These are phyloP conservation scores for Claviceps cyperi DNA, from an alignment of 2,329 filamentous ascomycete species.

Conservation along the genomic window DNA sequence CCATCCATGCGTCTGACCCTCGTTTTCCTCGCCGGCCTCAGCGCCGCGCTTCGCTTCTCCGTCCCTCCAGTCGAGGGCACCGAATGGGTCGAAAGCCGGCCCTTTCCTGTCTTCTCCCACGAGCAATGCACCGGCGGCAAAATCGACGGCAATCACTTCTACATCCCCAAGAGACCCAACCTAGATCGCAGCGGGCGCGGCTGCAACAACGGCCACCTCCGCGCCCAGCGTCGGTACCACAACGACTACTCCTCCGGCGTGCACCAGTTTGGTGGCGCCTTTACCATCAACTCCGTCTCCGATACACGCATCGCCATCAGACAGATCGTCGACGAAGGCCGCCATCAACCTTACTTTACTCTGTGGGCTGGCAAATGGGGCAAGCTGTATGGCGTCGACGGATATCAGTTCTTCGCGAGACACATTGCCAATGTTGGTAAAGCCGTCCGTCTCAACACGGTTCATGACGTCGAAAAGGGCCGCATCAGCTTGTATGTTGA, in stretches of 20 bases:
- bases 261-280: slow-evolving; percentile 12
- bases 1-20: not conserved
- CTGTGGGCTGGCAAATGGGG: slow-evolving; percentile 9
- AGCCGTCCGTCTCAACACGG: slow-evolving; percentile 12
- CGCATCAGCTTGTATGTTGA: slow-evolving; percentile 13
- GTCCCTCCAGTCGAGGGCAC: not conserved
- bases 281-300: slow-evolving; percentile 12
- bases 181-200: slow-evolving; percentile 9
- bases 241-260: slow-evolving; percentile 10
- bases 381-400: slow-evolving; percentile 11
- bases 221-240: slow-evolving; percentile 11
- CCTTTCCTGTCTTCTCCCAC: not conserved
- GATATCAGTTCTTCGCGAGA: slow-evolving; percentile 8
- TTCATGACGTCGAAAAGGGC: slow-evolving; percentile 9
- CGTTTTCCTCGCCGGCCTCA: not conserved
- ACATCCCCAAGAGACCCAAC: slow-evolving; percentile 9
- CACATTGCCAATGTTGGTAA: slow-evolving; percentile 9
- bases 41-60: not conserved
- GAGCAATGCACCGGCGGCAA: slow-evolving; percentile 10
- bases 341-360: slow-evolving; percentile 10
- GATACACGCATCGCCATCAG: slow-evolving; percentile 12
- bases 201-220: slow-evolving; percentile 12
- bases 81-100: not conserved
- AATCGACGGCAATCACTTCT: slow-evolving; percentile 8
- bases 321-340: slow-evolving; percentile 12